Evolutionary conservation across 192 early-diverging fungal species (phyloP), one percentile per base, ranked within the genome.

Genomic region (Podila verticillata): DNA sequence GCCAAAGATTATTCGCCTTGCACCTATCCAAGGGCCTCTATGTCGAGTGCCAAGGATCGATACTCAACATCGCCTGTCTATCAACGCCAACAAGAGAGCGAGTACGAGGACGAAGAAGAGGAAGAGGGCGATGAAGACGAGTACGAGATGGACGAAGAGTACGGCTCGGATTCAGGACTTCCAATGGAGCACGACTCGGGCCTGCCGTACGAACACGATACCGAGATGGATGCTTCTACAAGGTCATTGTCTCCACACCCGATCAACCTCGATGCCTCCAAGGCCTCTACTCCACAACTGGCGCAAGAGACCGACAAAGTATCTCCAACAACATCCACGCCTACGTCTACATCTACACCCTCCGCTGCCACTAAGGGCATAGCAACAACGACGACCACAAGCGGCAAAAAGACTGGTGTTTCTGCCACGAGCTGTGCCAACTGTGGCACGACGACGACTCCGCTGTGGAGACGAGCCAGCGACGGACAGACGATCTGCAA

Each of bases 401-500:
- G 39, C n/a, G 66, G 61, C 59, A 79, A 79, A 24, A 83, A 82
- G 56, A 49, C 65, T 17, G 72, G 64, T 31, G 86, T 87, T 9
- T 82, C 86, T 17, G 83, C 86, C 28, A 89, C 88, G 12, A 81
- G 72, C 44, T 98, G 96, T 85, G 83, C 83, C 30, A 98, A 99
- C 89, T 99, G 98, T 86, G 78, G 83, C 10, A 97, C 95, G 1
- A 97, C 91, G 13, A 90, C 92, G 22, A 99, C 98, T 15, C 92
- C 96, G 5, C 86, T 99, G 36, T 99, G 98, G 98, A 85, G 98
- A 31, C 84, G 96, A 58, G 91, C 94, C 66, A 88, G 89, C 19
- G 88, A 89, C 49, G 98, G 97, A 66, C 92, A 95, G 60, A 92
- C 95, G 20, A 93, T 99, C 48, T 99, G 98, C 82, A 99, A 99